Conservation (phyloP, 306 rosid species). For the Ziziphus jujuba region DNA sequence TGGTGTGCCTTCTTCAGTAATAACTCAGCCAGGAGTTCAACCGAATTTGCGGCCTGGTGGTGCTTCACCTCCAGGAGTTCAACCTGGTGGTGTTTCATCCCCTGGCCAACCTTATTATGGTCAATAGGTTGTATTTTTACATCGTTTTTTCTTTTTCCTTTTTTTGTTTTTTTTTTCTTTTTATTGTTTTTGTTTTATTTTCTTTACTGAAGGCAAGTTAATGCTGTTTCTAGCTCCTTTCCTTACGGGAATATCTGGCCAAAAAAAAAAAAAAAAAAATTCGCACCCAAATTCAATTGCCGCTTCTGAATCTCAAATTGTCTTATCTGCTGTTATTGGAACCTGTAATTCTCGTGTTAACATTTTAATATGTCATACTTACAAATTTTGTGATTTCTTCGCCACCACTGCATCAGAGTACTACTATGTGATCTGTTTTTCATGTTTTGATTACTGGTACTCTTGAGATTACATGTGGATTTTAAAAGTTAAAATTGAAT, state of each 20-base stretch:
- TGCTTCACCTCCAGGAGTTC: slow-evolving; percentile 40
- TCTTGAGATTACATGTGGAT: too few relatives aligned
- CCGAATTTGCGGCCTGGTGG: slow-evolving; percentile 40
- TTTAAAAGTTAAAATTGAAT: too few relatives aligned
- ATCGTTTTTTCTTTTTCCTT: neutral
- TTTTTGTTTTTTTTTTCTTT: neutral
- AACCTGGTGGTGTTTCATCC: slow-evolving; percentile 43
- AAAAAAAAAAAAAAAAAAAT: neutral
- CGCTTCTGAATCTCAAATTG: slow-evolving; percentile 1
- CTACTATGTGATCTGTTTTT: too few relatives aligned
- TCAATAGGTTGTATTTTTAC: slow-evolving; percentile 28
- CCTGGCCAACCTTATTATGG: slow-evolving; percentile 44
- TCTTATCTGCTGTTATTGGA: slow-evolving; percentile 8
- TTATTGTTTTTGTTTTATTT: too few relatives aligned
- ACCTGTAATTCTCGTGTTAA: slow-evolving; percentile 4
- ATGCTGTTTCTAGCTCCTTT: slow-evolving; percentile 7
- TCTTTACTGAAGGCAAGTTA: slow-evolving; percentile 20
- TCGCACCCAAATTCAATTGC: slow-evolving; percentile 6
- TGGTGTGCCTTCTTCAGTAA: slow-evolving; percentile 37
- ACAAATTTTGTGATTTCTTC: neutral
- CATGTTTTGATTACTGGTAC: too few relatives aligned
- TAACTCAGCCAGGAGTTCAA: slow-evolving; percentile 35
- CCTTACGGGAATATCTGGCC: neutral
- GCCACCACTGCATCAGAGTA: too few relatives aligned
- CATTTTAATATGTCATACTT: slow-evolving; percentile 13